Evolutionary conservation across 805 yeast species (phyloP).

Genomic region (Monosporozyma unispora): DNA sequence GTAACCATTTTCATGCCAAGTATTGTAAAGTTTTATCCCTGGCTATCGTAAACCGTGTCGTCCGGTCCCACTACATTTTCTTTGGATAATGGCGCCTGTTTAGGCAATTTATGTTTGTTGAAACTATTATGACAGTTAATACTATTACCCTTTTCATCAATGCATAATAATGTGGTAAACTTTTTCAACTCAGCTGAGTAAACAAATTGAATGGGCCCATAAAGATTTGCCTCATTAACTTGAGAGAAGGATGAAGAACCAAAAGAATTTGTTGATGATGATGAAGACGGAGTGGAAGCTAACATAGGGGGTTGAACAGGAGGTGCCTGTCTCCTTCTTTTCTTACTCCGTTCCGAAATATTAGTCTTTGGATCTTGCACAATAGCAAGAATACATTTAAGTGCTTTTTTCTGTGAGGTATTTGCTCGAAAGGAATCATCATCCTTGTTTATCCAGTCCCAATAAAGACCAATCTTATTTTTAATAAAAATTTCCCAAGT

Average conservation of each 20-base stretch:
- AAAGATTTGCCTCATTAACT: not conserved
- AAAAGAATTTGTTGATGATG: not conserved
- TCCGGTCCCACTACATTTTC: constrained; percentile 1
- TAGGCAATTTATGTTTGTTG: not conserved
- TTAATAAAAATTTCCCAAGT: constrained; percentile 26
- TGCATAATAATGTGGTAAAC: not conserved
- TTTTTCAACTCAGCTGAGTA: not conserved
- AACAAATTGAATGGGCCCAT: not conserved
- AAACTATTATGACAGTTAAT: not conserved
- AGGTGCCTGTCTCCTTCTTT: not conserved
- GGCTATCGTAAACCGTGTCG: constrained; percentile 15
- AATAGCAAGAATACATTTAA: not conserved
- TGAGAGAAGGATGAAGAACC: not conserved
- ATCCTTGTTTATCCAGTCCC: constrained; percentile 20
- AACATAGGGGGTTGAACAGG: not conserved
- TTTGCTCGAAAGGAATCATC: not conserved
- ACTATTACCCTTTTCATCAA: not conserved
- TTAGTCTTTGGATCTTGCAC: not conserved
- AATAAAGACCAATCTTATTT: constrained; percentile 21
- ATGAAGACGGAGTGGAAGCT: not conserved
- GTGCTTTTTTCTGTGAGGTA: not conserved
- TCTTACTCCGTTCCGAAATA: not conserved
- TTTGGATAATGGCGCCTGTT: not conserved
- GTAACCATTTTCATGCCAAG: not conserved
- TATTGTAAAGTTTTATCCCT: constrained; percentile 6